Percentiles rank a stretch among this genome's conserved stretches.
Evolutionary conservation across 371 early-diverging fungal species (phyloP).

Genomic region (Mucor mucedo): DNA sequence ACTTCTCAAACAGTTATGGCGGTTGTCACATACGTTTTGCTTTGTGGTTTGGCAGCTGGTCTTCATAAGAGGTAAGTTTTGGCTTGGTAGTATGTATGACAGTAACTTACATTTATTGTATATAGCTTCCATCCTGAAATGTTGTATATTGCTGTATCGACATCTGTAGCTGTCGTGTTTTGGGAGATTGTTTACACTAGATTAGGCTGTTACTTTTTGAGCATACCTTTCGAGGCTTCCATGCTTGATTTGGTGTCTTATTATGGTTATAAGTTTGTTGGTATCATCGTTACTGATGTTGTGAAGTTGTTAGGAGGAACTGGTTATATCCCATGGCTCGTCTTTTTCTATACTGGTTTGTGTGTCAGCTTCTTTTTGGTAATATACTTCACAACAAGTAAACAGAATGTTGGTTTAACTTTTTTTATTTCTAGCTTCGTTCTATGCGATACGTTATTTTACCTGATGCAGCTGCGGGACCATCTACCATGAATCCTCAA

Average conservation of each 20-base stretch:
- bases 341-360: conserved; percentile 78
- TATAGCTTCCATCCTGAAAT: conserved; percentile 89
- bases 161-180: conserved; percentile 82
- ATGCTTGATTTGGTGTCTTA: conserved; percentile 89
- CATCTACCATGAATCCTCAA: conserved; percentile 78
- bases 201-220: conserved; percentile 88
- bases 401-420: background rate
- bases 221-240: conserved; percentile 83
- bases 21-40: conserved; percentile 91
- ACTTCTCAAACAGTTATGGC: conserved; percentile 73
- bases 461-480: conserved; percentile 77
- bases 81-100: background rate
- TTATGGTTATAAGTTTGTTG: conserved; percentile 97
- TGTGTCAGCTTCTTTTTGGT: conserved; percentile 77
- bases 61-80: conserved; percentile 63
- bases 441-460: conserved; percentile 89
- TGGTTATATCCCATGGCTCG: conserved; percentile 61
- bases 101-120: background rate
- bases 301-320: conserved; percentile 54
- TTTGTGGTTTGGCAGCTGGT: conserved; percentile 78
- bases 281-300: conserved; percentile 66
- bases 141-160: conserved; percentile 88
- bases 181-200: conserved; percentile 85
- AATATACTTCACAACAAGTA: background rate
- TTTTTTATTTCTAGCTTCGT: conserved; percentile 62